Percentiles rank a stretch among this genome's conserved stretches.
phyloP scores from a whole-genome alignment of 2,329 filamentous ascomycete species.

The Epichloe festucae region DNA sequence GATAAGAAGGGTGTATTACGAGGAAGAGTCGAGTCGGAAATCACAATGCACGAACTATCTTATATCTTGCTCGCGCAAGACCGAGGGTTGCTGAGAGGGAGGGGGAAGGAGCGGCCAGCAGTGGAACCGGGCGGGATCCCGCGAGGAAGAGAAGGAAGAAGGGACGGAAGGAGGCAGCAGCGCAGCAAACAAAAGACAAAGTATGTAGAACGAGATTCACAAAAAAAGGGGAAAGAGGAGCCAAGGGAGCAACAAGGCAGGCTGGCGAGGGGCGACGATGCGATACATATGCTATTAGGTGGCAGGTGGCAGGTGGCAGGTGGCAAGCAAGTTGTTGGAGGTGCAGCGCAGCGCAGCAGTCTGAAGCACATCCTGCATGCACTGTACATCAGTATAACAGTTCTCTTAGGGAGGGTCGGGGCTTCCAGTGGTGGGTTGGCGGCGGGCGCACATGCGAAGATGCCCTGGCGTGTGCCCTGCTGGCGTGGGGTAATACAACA shows the following conservation, averaged over 20 bases:
- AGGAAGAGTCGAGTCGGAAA: neutral
- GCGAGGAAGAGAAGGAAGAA: neutral
- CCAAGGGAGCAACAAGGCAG: neutral
- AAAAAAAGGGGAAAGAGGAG: neutral
- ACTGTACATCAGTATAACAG: neutral
- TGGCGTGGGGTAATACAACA: too few species aligned
- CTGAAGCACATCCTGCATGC: neutral
- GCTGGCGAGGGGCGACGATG: neutral
- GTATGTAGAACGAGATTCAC: neutral
- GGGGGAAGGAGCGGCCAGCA: neutral
- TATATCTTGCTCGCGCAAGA: neutral
- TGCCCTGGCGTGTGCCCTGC: too few species aligned
- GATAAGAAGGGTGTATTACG: neutral
- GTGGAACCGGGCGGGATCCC: neutral
- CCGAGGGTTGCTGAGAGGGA: neutral
- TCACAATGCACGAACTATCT: neutral
- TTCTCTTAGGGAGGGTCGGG: too few species aligned
- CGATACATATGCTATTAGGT: neutral
- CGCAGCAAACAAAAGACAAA: neutral
- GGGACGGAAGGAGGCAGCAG: neutral
- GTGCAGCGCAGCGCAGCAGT: neutral
- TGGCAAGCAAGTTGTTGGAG: neutral
- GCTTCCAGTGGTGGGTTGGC: neutral
- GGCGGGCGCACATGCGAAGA: neutral
- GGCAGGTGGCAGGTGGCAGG: neutral